Evolutionary conservation across 2,329 filamentous ascomycete species (phyloP), one percentile per base, ranked within the genome.

Genomic region (Colletotrichum scovillei): DNA sequence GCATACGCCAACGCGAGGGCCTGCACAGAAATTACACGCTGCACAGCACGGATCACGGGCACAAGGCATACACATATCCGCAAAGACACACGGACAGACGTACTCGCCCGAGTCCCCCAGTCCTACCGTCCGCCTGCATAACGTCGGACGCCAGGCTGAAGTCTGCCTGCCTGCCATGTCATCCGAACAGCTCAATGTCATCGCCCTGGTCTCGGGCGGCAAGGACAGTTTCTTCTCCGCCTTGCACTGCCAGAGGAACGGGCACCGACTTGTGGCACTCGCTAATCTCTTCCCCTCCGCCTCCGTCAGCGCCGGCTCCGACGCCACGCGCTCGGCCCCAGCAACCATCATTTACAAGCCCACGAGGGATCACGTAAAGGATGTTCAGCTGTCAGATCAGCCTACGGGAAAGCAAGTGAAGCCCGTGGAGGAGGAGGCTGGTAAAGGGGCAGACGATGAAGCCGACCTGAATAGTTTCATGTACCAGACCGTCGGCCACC

Each of bases 401-500:
- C n/a, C 42, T 46, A 46, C 42, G 19, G 16, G 42, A 9, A 16
- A 19, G 42, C 19, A 46, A 46, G 4, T 30, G 16, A 53, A 57
- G 42, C 19, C 9, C 30, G 24, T 49, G 26, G n/a, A 22, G 26
- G 42, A 59, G 12, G 46, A 56, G n/a, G 32, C 66, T 57, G 63
- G 69, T 67, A 16, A 46, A 32, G 64, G 55, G 73, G 67, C 77
- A 74, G 12, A 60, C 24, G 62, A 72, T 6, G 80, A 86, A 59
- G 81, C 79, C 60, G 85, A 98, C 81, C 88, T 97, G 78, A 95
- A 99, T 83, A 98, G 95, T 85, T 98, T 97, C 91, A 99, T 99
- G 97, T 99, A 98, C 86, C 97, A 99, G 86, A 99, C 97, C 3
- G 94, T 98, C 73, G 97, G 97, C 14, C 95, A 98, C 83, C 89